phyloP scores from a whole-genome alignment of 306 rosid species.

The Trifolium dubium region DNA sequence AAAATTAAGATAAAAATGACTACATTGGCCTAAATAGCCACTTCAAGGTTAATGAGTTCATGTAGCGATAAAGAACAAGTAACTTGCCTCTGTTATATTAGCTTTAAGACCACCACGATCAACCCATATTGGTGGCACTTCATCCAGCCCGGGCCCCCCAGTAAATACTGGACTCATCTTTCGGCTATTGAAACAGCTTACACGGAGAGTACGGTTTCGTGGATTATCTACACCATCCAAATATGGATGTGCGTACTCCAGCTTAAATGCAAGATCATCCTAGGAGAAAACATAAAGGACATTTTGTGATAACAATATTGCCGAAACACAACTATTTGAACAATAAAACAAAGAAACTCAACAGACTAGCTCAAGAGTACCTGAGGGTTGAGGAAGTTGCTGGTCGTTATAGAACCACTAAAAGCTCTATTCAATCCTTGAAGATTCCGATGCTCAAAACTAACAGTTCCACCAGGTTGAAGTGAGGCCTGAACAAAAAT shows the following conservation, averaged over 20 bases:
- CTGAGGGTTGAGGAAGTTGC: constrained; percentile 90
- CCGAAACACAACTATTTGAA: constrained; percentile 3
- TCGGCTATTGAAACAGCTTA: constrained; percentile 93
- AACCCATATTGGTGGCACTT: constrained; percentile 96
- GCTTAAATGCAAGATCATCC: constrained; percentile 96
- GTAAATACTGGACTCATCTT: constrained; percentile 95
- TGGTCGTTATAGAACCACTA: constrained; percentile 78
- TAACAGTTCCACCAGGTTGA: constrained; percentile 95
- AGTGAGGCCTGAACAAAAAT: constrained; percentile 77
- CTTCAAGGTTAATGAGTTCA: not conserved
- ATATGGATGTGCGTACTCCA: constrained; percentile 95
- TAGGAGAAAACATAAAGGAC: constrained; percentile 42
- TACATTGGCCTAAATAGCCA: constrained; percentile 14
- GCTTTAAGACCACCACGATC: constrained; percentile 92
- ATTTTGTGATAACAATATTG: constrained; percentile 27
- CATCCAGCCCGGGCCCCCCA: constrained; percentile 96
- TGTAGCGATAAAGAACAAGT: not conserved
- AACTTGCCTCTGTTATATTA: constrained; percentile 82
- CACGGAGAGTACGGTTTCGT: constrained; percentile 77
- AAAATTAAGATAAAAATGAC: constrained; percentile 8
- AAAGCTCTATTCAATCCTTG: constrained; percentile 85
- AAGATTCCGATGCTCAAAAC: constrained; percentile 85
- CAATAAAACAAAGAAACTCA: constrained; percentile 34
- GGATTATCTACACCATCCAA: constrained; percentile 80
- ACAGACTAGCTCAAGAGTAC: constrained; percentile 41